Conservation (phyloP, 2,329 filamentous ascomycete genomes). For the Nemania sp. region DNA sequence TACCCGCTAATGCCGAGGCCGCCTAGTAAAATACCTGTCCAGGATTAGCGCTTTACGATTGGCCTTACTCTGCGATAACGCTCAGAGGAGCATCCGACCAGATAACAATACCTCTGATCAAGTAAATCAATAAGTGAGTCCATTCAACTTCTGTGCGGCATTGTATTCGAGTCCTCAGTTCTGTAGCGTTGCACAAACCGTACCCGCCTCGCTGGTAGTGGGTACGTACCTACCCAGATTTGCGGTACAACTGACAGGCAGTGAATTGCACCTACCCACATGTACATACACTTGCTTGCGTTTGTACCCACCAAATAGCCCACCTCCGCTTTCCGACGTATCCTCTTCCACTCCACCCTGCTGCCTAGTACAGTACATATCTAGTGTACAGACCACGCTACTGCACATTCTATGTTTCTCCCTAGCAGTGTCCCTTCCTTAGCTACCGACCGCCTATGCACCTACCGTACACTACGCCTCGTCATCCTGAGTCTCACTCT, state of each 20-base stretch:
- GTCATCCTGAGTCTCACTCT: constrained; percentile 17
- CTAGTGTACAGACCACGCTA: constrained; percentile 15
- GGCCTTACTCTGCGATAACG: no score
- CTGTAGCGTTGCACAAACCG: no score
- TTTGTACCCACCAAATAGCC: background rate
- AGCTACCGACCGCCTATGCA: background rate
- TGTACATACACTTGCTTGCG: background rate
- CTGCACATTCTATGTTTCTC: constrained; percentile 14
- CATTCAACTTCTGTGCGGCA: background rate
- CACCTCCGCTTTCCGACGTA: constrained; percentile 17
- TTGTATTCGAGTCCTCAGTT: background rate
- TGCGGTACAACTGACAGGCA: no score
- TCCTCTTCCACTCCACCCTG: no score
- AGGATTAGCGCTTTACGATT: no score
- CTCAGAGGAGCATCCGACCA: constrained; percentile 11
- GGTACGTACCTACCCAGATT: no score
- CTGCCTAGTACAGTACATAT: no score
- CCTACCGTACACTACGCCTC: constrained; percentile 8
- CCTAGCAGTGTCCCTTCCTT: constrained; percentile 10
- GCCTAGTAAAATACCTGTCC: no score
- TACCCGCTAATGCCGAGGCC: no score
- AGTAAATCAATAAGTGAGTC: background rate
- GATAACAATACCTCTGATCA: constrained; percentile 5
- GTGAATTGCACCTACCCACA: no score
- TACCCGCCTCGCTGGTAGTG: background rate